phyloP scores from a whole-genome alignment of 768 basidiomycete genomes.

The Amanita pseudoporphyria region DNA sequence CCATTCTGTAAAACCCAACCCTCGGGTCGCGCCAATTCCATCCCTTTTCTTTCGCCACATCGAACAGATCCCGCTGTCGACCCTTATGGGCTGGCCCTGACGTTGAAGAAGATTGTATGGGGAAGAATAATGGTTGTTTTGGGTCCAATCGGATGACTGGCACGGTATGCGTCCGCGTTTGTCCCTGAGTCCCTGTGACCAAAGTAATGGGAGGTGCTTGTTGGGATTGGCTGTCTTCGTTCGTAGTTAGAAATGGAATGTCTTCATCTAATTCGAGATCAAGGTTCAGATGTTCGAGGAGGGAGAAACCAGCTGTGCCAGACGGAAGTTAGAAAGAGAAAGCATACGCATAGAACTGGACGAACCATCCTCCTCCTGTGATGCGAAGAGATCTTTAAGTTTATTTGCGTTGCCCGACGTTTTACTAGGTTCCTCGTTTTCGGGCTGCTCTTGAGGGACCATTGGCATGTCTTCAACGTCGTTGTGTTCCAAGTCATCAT shows the following conservation, averaged over 20 bases:
- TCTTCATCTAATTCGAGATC: slow-evolving; percentile 66
- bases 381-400: slow-evolving; percentile 69
- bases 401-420: slow-evolving; percentile 18
- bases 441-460: background rate
- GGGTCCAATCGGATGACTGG: slow-evolving; percentile 35
- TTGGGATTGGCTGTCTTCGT: slow-evolving; percentile 12
- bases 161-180: slow-evolving; percentile 1
- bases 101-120: slow-evolving; percentile 20
- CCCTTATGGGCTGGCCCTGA: slow-evolving; percentile 16
- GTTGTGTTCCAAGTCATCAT: slow-evolving; percentile 8
- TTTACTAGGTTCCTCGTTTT: slow-evolving; percentile 1
- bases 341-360: slow-evolving; percentile 1
- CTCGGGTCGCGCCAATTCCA: slow-evolving; percentile 36
- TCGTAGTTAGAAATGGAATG: slow-evolving; percentile 20
- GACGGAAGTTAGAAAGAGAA: background rate
- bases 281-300: slow-evolving; percentile 63
- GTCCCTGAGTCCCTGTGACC: background rate
- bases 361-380: slow-evolving; percentile 50
- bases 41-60: slow-evolving; percentile 36
- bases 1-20: slow-evolving; percentile 38
- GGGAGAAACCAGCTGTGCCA: slow-evolving; percentile 52
- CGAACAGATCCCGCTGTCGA: slow-evolving; percentile 36
- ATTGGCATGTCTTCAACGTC: slow-evolving; percentile 7
- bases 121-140: slow-evolving; percentile 56
- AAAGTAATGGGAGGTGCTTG: background rate